Base-by-base conservation (phyloP, 441 rosid species). In the Aleurites moluccanus region DNA sequence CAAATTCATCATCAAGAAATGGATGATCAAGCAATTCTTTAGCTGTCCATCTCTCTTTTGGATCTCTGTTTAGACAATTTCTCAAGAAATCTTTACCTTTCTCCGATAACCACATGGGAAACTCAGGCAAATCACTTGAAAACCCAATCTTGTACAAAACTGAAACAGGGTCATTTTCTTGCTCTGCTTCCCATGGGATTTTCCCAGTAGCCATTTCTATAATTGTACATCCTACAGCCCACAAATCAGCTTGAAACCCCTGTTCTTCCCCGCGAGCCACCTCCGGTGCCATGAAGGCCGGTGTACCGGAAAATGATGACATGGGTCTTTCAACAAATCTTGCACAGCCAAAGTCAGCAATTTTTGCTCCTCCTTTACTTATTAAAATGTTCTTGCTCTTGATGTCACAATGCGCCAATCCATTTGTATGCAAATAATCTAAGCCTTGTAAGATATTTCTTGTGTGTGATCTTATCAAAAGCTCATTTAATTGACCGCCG, bases 231-330 rank as follows among this genome's bases (percentile, higher is more conserved):
- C 98, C 97, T 10, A 90, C 73, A 30, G 96, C 92, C 98, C 98
- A 94, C 10, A 94, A 79, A 64, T 94, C 98, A 52, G 95, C 91
- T 8, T 87, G 79, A 64, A 81, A 86, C 30, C 90, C 90, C 82
- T 90, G 96, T 14, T 86, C 91, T 74, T 92, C 91, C 23, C 93
- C 90, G 4, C 93, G 83, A 1, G 94, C 97, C 25, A 90, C 97
- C 85, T 95, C 98, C 64, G 98, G 99, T 0, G 99, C 83, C 99
- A 95, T 95, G 77, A 90, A 95, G 75, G 89, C 89, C 81, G 99
- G 99, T 40, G 99, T 95, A 60, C 99, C 98, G 59, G 92, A 84
- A 76, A 92, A 77, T n/a, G 66, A 79, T 15, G 82, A 65, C 53
- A n/a, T 64, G 52, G 23, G 71, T 14, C 18, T 25, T 18, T 49